Evolutionary conservation across 2,329 filamentous ascomycete genomes (phyloP), one percentile per base, ranked within the genome.

Genomic region (Berkeleyomyces rouxiae): DNA sequence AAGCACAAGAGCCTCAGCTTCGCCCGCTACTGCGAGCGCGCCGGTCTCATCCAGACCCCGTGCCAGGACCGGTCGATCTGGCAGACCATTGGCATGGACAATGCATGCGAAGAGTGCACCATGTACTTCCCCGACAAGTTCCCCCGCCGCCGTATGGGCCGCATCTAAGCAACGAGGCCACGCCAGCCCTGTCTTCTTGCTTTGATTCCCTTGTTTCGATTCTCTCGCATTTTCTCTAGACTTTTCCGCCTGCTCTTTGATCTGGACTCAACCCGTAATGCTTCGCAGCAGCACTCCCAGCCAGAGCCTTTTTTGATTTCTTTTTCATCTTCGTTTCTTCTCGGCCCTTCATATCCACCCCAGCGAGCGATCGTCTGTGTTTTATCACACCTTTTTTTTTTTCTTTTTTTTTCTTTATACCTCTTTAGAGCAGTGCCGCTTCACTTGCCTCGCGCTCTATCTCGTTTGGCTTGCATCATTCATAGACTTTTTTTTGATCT

Each of bases 31-130:
- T 74, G 72, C 67, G 66, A 66, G 31, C 68, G 70, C 1, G 72
- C 72, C 57, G 68, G 67, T 65, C 68, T 73, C 59, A 72, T 73
- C 58, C 72, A 74, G 66, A 74, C 70, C 43, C 70, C 71, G 5
- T 74, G 72, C 66, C 63, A 64, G 53, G 68, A 69, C 59, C 69
- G 68, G 7, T 66, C 70, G 40, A 69, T 74, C 62, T 74, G 72
- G 72, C 71, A 73, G 59, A 73, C 70, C 36, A 71, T 74, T 59
- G 65, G 68, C 33, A 68, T 74, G 67, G 70, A 70, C 49, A 70
- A 73, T 57, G 66, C 69, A 5, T 74, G 73, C 62, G 71, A 74
- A 10, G 70, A 72, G 55, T 74, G 73, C 66, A 66, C 68, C 61
- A 67, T 67, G 51, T 71, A 69, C 66, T 68, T 68, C 43, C 68